Base-by-base conservation (phyloP, 352 stramenopile species). In the Phytophthora boehmeriae region DNA sequence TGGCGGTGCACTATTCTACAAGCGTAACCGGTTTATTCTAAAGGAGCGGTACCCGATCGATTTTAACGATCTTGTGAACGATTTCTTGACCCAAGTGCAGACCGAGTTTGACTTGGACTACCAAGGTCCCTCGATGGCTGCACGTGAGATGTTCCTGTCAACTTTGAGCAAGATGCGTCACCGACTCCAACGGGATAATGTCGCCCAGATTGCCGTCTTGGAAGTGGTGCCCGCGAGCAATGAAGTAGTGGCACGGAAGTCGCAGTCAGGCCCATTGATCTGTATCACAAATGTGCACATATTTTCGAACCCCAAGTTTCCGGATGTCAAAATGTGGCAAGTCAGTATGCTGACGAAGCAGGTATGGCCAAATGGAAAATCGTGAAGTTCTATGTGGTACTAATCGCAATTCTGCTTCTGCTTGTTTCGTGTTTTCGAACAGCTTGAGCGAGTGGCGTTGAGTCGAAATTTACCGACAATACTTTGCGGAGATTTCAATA, bases 321-420 rank as follows among this genome's bases (percentile, higher is more conserved):
- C 94, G 14, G 98, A 99, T 75, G 97, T 99, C 35, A 99, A 99
- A 80, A 86, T 99, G 23, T 99, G 97, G 97, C 98, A 99, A 75
- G 90, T 89, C 27, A 83, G 88, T 43, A 85, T 89, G 47, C 73
- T 98, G 4, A 50, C 97, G 28, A 89, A 97, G 57, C 82, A 95
- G 78, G 83, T 92, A 36, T 3, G 60, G 16, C 55, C 3, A 16
- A 22, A 20, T 32, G 5, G 50, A 43, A 8, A 23, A 6, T 50
- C 23, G 36, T 22, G 10, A 45, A 66, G 3, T 9, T 4, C 20
- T 2, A 36, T 6, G 0, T 17, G 14, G 2, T 30, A 0, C 32
- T 51, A 28, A 14, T 44, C 38, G 58, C 20, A 72, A 44, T 49
- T 23, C 35, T 44, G 25, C 0, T 35, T 35, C 20, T 25, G 4